Percentiles rank a stretch among this genome's conserved stretches.
Evolutionary conservation across 2,329 filamentous ascomycete genomes (phyloP).

Genomic region (Neofusicoccum parvum): DNA sequence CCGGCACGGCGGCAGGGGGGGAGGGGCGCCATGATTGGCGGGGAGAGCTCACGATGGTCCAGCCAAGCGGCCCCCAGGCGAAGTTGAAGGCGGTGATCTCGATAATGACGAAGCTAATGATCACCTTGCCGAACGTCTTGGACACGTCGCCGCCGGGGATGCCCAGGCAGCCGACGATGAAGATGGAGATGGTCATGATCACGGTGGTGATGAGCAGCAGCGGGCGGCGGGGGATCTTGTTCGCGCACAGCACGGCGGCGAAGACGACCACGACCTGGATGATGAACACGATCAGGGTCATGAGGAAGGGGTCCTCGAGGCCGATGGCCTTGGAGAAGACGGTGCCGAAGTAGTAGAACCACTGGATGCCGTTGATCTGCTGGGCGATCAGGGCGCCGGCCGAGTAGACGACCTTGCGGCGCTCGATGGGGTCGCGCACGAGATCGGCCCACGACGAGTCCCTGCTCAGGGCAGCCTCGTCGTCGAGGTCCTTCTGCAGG

Average conservation of each 20-base stretch:
- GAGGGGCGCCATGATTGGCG: too few species aligned
- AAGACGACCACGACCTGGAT: conserved; percentile 48
- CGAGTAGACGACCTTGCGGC: conserved; percentile 50
- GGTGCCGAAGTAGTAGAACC: conserved; percentile 49
- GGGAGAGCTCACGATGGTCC: conserved; percentile 37
- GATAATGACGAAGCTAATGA: conserved; percentile 48
- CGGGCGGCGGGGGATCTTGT: conserved; percentile 44
- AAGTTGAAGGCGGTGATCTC: conserved; percentile 51
- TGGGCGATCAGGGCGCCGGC: conserved; percentile 50
- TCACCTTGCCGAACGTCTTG: conserved; percentile 40
- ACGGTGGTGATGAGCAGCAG: conserved; percentile 43
- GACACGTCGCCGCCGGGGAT: conserved; percentile 34
- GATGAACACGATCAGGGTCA: conserved; percentile 47
- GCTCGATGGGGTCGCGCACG: conserved; percentile 48
- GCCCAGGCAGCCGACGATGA: conserved; percentile 47
- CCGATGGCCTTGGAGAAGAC: conserved; percentile 49
- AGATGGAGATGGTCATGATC: conserved; percentile 45
- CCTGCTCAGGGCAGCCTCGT: conserved; percentile 29
- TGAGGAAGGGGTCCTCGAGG: conserved; percentile 44
- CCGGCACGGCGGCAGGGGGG: conserved; percentile 20
- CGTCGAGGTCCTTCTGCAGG: conserved; percentile 28
- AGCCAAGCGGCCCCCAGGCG: conserved; percentile 46
- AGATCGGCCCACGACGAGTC: conserved; percentile 45
- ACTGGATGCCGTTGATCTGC: conserved; percentile 54
- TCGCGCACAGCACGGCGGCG: conserved; percentile 43